Conservation (phyloP, 352 stramenopile species). For the Stephanocyclus meneghinianus region DNA sequence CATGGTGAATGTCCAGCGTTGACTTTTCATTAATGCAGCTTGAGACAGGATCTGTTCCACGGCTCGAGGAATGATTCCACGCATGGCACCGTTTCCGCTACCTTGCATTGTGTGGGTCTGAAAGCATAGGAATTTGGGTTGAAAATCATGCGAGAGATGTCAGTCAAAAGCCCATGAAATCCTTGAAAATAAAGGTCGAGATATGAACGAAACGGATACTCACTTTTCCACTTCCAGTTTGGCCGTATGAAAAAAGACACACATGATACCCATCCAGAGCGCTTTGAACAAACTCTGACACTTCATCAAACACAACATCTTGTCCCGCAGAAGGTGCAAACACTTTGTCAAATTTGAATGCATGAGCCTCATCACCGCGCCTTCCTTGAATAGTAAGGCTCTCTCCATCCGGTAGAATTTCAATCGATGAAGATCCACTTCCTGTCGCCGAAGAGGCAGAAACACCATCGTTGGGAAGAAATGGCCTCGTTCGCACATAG, state of each 20-base stretch:
- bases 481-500: slow-evolving; percentile 86
- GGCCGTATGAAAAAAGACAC: slow-evolving; percentile 93
- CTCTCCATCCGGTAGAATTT: slow-evolving; percentile 78
- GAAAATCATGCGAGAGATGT: not conserved
- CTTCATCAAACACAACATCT: slow-evolving; percentile 94
- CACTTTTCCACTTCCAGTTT: slow-evolving; percentile 82
- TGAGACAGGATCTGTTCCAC: slow-evolving; percentile 94
- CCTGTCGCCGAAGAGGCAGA: not conserved
- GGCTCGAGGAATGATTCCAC: slow-evolving; percentile 95
- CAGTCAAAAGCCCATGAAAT: not conserved
- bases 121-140: not conserved
- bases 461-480: slow-evolving; percentile 81
- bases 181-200: not conserved
- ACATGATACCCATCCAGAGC: slow-evolving; percentile 94
- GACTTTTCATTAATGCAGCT: slow-evolving; percentile 72
- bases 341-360: slow-evolving; percentile 96
- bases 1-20: slow-evolving; percentile 94
- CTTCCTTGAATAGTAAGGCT: slow-evolving; percentile 73
- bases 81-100: slow-evolving; percentile 87
- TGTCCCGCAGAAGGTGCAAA: slow-evolving; percentile 91
- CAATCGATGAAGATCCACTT: slow-evolving; percentile 61
- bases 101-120: slow-evolving; percentile 93
- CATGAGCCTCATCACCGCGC: slow-evolving; percentile 49
- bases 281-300: slow-evolving; percentile 94
- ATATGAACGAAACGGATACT: not conserved